Conservation (phyloP, 805 yeast genomes). For the Kodamaea hsintzibuensis region DNA sequence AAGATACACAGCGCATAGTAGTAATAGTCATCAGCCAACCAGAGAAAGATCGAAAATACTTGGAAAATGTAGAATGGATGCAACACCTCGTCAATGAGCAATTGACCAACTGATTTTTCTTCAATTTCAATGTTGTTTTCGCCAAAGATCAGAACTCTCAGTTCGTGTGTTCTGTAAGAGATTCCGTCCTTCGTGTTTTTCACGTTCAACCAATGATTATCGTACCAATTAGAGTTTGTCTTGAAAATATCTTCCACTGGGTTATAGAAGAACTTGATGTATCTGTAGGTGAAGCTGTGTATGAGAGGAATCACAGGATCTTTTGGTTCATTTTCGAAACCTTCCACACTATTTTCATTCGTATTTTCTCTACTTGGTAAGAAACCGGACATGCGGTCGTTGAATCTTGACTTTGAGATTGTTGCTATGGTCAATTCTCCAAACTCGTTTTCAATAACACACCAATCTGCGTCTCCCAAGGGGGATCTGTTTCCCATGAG, state of each 20-base stretch:
- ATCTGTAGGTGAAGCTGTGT: constrained; percentile 76
- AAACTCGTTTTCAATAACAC: constrained; percentile 89
- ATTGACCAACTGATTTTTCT: constrained; percentile 63
- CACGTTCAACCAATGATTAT: constrained; percentile 68
- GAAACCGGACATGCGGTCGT: constrained; percentile 70
- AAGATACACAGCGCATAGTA: constrained; percentile 94
- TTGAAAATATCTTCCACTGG: constrained; percentile 86
- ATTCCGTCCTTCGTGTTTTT: constrained; percentile 65
- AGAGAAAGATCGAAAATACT: constrained; percentile 83
- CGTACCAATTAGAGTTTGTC: constrained; percentile 86
- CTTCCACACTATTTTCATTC: neutral
- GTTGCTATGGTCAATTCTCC: constrained; percentile 73
- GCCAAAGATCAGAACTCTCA: constrained; percentile 75
- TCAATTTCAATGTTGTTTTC: constrained; percentile 71
- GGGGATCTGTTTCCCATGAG: constrained; percentile 66
- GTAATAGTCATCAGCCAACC: constrained; percentile 91
- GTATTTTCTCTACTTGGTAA: constrained; percentile 37
- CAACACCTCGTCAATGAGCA: constrained; percentile 81
- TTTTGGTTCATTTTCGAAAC: constrained; percentile 22
- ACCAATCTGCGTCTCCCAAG: constrained; percentile 86
- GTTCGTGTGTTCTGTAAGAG: constrained; percentile 64
- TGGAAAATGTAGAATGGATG: constrained; percentile 97
- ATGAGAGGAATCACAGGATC: constrained; percentile 73
- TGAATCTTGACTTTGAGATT: constrained; percentile 62
- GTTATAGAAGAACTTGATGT: constrained; percentile 76